Evolutionary conservation across 192 early-diverging fungal genomes (phyloP), one percentile per base, ranked within the genome.

Genomic region (Chytriomyces sp.): DNA sequence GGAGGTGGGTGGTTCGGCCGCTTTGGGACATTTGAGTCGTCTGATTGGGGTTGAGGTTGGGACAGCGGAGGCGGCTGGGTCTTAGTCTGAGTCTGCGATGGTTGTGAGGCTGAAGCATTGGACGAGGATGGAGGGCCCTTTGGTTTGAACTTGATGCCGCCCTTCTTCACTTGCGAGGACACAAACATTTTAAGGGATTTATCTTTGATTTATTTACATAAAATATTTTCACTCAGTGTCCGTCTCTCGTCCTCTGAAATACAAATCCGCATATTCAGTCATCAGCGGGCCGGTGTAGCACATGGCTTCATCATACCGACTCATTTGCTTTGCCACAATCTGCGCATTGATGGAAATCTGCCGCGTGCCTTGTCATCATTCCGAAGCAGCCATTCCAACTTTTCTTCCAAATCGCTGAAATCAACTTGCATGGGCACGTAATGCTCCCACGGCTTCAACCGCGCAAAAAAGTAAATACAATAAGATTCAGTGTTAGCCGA

Each of bases 401-500:
- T 18, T 5, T 64, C 63, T 35, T 64, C 63, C 63, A 64, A 11
- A 3, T 35, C 64, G 9, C 35, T 46, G 64, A 67, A 53, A 57
- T 76, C 75, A 10, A 67, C 43, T 10, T 46, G 48, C n/a, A 76
- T 49, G 10, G 75, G 75, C 13, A 76, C 45, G 49, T 67, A 76
- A 53, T 76, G 75, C 6, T 68, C 75, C 61, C 61, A 76, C 23
- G 75, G 75, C 24, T 68, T 66, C 2, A 76, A 50, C 48, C n/a
- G 13, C 5, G 24, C 13, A 10, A n/a, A n/a, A n/a, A n/a, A n/a
- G n/a, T n/a, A n/a, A n/a, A n/a, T n/a, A n/a, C n/a, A n/a, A n/a
- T n/a, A n/a, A n/a, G n/a, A n/a, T n/a, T n/a, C n/a, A n/a, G n/a
- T n/a, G n/a, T n/a, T n/a, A n/a, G n/a, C n/a, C n/a, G n/a, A n/a